These are phyloP conservation scores for Fusarium armeniacum DNA, from an alignment of 2,329 filamentous ascomycete genomes.

Conservation along the genomic window DNA sequence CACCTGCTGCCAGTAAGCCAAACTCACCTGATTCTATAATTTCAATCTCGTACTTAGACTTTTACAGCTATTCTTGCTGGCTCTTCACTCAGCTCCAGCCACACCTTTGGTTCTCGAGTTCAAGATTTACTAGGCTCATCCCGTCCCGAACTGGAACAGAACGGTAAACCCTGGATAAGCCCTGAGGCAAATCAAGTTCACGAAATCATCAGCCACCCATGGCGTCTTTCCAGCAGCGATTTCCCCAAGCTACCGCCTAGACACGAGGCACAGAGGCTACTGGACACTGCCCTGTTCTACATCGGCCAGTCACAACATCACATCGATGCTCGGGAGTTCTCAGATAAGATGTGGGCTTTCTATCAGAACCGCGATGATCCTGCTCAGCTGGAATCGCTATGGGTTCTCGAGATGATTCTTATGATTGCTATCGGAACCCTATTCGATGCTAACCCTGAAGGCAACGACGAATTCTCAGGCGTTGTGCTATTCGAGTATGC, in stretches of 20 bases:
- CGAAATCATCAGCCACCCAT: conserved; percentile 38
- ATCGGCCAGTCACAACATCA: conserved; percentile 49
- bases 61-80: conserved; percentile 45
- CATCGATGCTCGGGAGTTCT: conserved; percentile 48
- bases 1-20: conserved; percentile 44
- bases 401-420: conserved; percentile 49
- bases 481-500: conserved; percentile 47
- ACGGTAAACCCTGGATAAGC: conserved; percentile 36
- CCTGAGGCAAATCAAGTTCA: conserved; percentile 38
- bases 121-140: conserved; percentile 46
- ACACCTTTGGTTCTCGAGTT: conserved; percentile 46
- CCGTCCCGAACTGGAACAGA: conserved; percentile 30
- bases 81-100: conserved; percentile 46
- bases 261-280: conserved; percentile 43
- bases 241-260: conserved; percentile 45
- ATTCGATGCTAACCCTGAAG: conserved; percentile 47
- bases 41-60: neutral
- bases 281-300: conserved; percentile 47
- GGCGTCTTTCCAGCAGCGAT: conserved; percentile 44
- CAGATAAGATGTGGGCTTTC: conserved; percentile 48
- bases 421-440: conserved; percentile 48
- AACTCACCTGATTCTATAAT: accelerated
- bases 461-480: conserved; percentile 46
- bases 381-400: conserved; percentile 42
- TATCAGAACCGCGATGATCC: conserved; percentile 46